A percentile compares a stretch with the other conserved stretches of the same genome.
Evolutionary conservation across 2,329 filamentous ascomycete species (phyloP).

Genomic region (Penicillium sp.): DNA sequence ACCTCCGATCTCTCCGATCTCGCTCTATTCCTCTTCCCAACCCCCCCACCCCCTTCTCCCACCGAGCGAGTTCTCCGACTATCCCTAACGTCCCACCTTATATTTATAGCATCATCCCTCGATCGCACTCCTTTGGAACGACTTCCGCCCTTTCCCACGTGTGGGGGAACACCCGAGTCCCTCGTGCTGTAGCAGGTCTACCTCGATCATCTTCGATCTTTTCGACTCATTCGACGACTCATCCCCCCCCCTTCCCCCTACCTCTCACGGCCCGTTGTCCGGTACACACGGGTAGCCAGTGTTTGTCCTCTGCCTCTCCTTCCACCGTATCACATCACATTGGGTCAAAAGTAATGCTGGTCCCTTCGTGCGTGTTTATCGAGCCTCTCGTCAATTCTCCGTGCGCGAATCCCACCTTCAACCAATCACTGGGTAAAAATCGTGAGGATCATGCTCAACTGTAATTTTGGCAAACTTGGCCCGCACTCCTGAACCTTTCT

Average conservation of each 20-base stretch:
- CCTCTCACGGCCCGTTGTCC: constrained; percentile 32
- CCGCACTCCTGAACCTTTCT: constrained; percentile 22
- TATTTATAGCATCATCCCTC: constrained; percentile 24
- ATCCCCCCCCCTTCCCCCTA: constrained; percentile 8
- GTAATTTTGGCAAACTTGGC: constrained; percentile 30
- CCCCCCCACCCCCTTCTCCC: not conserved
- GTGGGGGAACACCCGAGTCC: constrained; percentile 20
- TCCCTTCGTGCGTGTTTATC: constrained; percentile 30
- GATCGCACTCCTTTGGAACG: constrained; percentile 20
- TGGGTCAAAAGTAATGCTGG: constrained; percentile 39
- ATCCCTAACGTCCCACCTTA: constrained; percentile 15
- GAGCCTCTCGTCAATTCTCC: constrained; percentile 32
- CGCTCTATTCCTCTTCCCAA: constrained; percentile 1
- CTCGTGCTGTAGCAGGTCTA: constrained; percentile 42
- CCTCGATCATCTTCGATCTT: constrained; percentile 19
- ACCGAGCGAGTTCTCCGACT: constrained; percentile 9
- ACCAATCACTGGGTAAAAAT: constrained; percentile 15
- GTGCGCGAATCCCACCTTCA: constrained; percentile 22
- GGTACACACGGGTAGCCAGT: constrained; percentile 30
- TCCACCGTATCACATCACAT: constrained; percentile 24
- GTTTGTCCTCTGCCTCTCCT: constrained; percentile 20
- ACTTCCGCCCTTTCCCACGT: constrained; percentile 24
- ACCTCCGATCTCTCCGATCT: constrained; percentile 12
- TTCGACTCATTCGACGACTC: not conserved
- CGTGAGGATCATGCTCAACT: constrained; percentile 36